Evolutionary conservation across 2,329 filamentous ascomycete genomes (phyloP).

Genomic region (Ophiognomonia clavigignenti-juglandacearum): DNA sequence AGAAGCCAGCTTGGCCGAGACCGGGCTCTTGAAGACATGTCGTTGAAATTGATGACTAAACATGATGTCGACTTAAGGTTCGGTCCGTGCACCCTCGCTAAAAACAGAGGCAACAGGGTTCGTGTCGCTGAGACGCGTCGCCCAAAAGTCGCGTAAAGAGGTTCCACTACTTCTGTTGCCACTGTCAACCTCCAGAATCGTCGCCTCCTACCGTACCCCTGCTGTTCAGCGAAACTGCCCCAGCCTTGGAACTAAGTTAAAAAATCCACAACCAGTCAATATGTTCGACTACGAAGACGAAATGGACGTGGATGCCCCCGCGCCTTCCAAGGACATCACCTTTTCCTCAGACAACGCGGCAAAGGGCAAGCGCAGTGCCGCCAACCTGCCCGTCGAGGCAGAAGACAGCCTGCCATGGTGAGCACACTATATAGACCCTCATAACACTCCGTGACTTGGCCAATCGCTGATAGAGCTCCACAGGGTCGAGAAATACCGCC

Average conservation of each 20-base stretch:
- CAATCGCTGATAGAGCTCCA: constrained; percentile 15
- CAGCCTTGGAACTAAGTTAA: too few species aligned
- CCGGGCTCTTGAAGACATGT: too few species aligned
- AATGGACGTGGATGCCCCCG: constrained; percentile 54
- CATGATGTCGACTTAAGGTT: too few species aligned
- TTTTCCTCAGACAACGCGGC: constrained; percentile 71
- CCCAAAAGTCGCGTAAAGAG: too few species aligned
- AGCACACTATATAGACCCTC: constrained; percentile 14
- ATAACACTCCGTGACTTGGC: neutral
- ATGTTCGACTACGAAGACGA: constrained; percentile 60
- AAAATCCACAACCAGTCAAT: constrained; percentile 13
- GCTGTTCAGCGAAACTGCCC: too few species aligned
- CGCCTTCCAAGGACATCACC: constrained; percentile 41
- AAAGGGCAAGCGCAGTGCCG: constrained; percentile 88
- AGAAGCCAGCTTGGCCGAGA: too few species aligned
- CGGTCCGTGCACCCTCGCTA: too few species aligned
- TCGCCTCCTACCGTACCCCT: neutral
- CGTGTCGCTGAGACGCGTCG: too few species aligned
- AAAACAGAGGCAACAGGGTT: too few species aligned
- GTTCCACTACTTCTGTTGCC: too few species aligned
- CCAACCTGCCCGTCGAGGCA: constrained; percentile 88
- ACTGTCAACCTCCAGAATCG: neutral
- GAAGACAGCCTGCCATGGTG: constrained; percentile 93
- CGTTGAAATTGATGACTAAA: too few species aligned
- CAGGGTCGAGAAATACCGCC: constrained; percentile 96